Evolutionary conservation across 768 basidiomycete genomes (phyloP).

Genomic region (Hericium rajendrae): DNA sequence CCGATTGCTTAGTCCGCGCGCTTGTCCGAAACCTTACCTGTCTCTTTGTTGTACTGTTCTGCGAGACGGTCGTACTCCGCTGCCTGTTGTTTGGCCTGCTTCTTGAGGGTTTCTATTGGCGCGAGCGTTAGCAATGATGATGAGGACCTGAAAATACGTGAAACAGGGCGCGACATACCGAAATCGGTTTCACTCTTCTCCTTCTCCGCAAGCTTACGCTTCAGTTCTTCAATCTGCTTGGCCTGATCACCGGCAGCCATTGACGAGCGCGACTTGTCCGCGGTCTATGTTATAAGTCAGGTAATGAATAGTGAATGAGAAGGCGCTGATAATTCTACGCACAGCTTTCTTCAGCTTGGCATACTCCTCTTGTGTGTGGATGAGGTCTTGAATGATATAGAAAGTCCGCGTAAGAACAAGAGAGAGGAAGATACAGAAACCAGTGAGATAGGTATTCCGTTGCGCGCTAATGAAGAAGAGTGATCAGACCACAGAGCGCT

Average conservation of each 20-base stretch:
- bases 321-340: neutral
- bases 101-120: slow-evolving; percentile 61
- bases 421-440: slow-evolving; percentile 91
- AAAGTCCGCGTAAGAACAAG: slow-evolving; percentile 90
- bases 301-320: neutral
- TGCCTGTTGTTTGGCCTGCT: slow-evolving; percentile 71
- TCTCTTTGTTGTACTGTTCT: slow-evolving; percentile 62
- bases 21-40: slow-evolving; percentile 53
- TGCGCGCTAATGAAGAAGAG: slow-evolving; percentile 48
- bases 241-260: slow-evolving; percentile 29
- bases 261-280: slow-evolving; percentile 23
- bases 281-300: slow-evolving; percentile 19
- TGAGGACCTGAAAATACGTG: neutral
- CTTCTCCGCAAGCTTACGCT: slow-evolving; percentile 49
- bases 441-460: slow-evolving; percentile 87
- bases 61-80: slow-evolving; percentile 78
- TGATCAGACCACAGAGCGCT: slow-evolving; percentile 1
- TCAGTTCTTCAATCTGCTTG: slow-evolving; percentile 57
- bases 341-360: slow-evolving; percentile 63
- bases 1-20: slow-evolving; percentile 41
- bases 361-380: slow-evolving; percentile 83
- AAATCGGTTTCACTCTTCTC: slow-evolving; percentile 58
- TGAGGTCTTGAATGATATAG: slow-evolving; percentile 84
- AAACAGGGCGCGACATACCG: slow-evolving; percentile 29
- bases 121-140: neutral